Conservation (phyloP, 805 yeast genomes). For the Cyberlindnera galapagoensis region DNA sequence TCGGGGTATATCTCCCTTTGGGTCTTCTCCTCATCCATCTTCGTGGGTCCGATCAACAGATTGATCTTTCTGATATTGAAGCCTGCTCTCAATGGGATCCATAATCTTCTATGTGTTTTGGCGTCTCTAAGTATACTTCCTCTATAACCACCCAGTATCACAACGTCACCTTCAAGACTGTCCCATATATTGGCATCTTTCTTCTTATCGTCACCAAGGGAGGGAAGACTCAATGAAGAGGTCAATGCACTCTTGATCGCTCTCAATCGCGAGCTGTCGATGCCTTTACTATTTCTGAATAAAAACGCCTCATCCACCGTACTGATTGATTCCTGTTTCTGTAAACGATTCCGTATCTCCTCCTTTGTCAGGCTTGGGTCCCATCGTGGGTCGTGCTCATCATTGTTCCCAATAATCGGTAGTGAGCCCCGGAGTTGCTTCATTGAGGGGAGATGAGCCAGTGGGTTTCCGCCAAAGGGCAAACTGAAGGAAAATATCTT, state of each 20-base stretch:
- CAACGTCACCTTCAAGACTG: slow-evolving; percentile 68
- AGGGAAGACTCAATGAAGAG: slow-evolving; percentile 32
- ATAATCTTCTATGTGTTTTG: slow-evolving; percentile 56
- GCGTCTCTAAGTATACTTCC: slow-evolving; percentile 72
- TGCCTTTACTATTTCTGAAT: slow-evolving; percentile 44
- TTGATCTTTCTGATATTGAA: slow-evolving; percentile 65
- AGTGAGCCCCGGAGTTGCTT: slow-evolving; percentile 12
- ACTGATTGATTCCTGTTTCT: slow-evolving; percentile 49
- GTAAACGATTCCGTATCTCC: slow-evolving; percentile 27
- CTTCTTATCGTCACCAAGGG: slow-evolving; percentile 16
- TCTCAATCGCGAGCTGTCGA: slow-evolving; percentile 59
- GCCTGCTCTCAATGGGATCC: slow-evolving; percentile 89
- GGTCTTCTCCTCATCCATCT: slow-evolving; percentile 59
- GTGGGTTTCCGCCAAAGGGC: slow-evolving; percentile 32
- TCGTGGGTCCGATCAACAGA: slow-evolving; percentile 64
- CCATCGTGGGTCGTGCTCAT: slow-evolving; percentile 9
- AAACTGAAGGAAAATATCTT: slow-evolving; percentile 31
- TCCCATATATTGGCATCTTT: slow-evolving; percentile 41
- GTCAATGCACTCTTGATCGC: slow-evolving; percentile 64
- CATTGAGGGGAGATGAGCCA: slow-evolving; percentile 21
- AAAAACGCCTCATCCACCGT: slow-evolving; percentile 59
- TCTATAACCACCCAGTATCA: slow-evolving; percentile 83
- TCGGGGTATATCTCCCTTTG: slow-evolving; percentile 54
- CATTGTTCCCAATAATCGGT: slow-evolving; percentile 17
- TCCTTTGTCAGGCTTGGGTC: slow-evolving; percentile 8